phyloP scores from a whole-genome alignment of 2,329 filamentous ascomycete species.

The Penicillium sp. region DNA sequence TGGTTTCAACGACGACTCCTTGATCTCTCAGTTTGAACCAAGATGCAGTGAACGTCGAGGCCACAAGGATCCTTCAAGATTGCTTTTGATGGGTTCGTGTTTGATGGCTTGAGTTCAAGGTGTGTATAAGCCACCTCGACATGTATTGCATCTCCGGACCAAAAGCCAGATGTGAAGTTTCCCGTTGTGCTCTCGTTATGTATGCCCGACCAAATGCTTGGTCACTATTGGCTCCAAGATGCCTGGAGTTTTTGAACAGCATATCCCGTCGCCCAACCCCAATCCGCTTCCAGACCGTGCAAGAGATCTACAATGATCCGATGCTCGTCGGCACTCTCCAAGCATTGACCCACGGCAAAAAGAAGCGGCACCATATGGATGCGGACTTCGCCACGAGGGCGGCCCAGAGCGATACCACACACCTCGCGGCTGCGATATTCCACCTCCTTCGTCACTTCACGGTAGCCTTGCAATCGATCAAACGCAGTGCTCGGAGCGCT shows the following conservation, averaged over 20 bases:
- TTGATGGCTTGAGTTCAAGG: too few relatives aligned
- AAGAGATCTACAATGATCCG: constrained; percentile 51
- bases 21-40: too few relatives aligned
- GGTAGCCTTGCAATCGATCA: constrained; percentile 52
- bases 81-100: too few relatives aligned
- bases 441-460: constrained; percentile 51
- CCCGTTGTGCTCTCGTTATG: too few relatives aligned
- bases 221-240: constrained; percentile 2
- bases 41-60: too few relatives aligned
- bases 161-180: too few relatives aligned
- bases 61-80: too few relatives aligned
- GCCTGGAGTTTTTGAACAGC: constrained; percentile 1
- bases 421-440: constrained; percentile 55
- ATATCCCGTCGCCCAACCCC: constrained; percentile 37
- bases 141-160: too few relatives aligned
- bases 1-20: too few relatives aligned
- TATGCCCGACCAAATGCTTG: too few relatives aligned
- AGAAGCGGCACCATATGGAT: constrained; percentile 55
- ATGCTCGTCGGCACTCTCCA: constrained; percentile 49
- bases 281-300: constrained; percentile 53
- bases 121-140: too few relatives aligned
- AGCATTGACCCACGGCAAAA: constrained; percentile 55
- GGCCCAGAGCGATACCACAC: constrained; percentile 52
- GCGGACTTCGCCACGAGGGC: constrained; percentile 52
- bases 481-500: constrained; percentile 49